Base-by-base conservation (phyloP, 768 basidiomycete species). In the Lyophyllum decastes region DNA sequence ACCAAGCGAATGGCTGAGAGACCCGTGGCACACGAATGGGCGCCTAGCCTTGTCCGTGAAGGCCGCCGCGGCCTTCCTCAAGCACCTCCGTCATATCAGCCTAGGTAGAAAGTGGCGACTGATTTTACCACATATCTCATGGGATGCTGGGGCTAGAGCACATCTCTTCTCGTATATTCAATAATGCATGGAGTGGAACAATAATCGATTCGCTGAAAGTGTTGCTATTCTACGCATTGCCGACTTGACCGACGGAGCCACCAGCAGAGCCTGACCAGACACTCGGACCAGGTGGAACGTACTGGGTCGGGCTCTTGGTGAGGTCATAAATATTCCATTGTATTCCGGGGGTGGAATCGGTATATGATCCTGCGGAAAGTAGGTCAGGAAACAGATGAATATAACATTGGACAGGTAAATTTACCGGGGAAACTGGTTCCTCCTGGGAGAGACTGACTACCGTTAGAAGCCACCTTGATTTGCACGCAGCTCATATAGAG, bases 401-500 rank as follows among this genome's bases (percentile, higher is more conserved):
- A 21, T 4, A 7, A n/a, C 26, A n/a, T 14, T 12, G 21, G 21
- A 3, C 16, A 17, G 16, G 19, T 30, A 45, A 21, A n/a, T 19
- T 19, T 59, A 63, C 72, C 72, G 16, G 72, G 72, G 68, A 72
- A 73, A 17, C 60, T 49, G 12, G 64, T 61, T 22, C 70, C 70
- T 2, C 66, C 67, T 25, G 73, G 72, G 14, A 71, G 71, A 19
- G 54, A 49, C 26, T 61, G 49, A 33, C 25, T 66, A 24, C 70
- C 72, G 48, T 53, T 52, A 4, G 71, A 71, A 19, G 76, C 75
- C 35, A 82, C 72, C 51, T 63, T 71, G 57, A 82, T 68, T 62
- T 82, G 80, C 62, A 69, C 76, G 69, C 81, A 82, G 52, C 74
- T 77, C 70, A 78, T 78, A 68, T 81, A 81, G 59, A 78, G 71